These are phyloP conservation scores for Hortaea werneckii DNA, from an alignment of 2,329 filamentous ascomycete species.

Conservation along the genomic window DNA sequence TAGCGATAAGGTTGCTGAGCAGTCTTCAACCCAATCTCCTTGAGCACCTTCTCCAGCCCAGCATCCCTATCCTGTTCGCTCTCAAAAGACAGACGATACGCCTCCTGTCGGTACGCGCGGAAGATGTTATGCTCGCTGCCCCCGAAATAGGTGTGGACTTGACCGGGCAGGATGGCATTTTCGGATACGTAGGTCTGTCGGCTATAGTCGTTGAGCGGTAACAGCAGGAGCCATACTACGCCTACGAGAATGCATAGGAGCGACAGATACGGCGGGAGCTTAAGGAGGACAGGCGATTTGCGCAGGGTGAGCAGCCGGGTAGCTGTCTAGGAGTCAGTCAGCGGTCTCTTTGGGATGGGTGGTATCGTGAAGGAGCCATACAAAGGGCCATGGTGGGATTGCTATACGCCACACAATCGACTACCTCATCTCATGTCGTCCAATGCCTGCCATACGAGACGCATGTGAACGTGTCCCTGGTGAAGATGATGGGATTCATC, in stretches of 20 bases:
- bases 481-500: no score
- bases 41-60: constrained; percentile 64
- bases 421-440: no score
- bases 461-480: no score
- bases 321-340: constrained; percentile 17
- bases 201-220: constrained; percentile 85
- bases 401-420: no score
- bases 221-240: constrained; percentile 76
- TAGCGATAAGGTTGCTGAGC: constrained; percentile 85
- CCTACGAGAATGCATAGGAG: constrained; percentile 75
- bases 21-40: constrained; percentile 72
- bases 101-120: constrained; percentile 76
- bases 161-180: constrained; percentile 87
- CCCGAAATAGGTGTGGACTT: constrained; percentile 95
- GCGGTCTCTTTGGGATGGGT: constrained; percentile 2
- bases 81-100: constrained; percentile 50
- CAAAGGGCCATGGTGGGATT: constrained; percentile 17
- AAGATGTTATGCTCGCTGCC: constrained; percentile 95
- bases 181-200: constrained; percentile 92
- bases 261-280: constrained; percentile 79
- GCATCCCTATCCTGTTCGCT: constrained; percentile 27
- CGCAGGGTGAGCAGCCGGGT: constrained; percentile 58
- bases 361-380: background rate
- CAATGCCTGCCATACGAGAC: no score
- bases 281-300: constrained; percentile 70